Percentiles rank a stretch among this genome's conserved stretches.
These are phyloP conservation scores for Solanum rostratum DNA, from an alignment of 257 asterid genomes.

Conservation along the genomic window DNA sequence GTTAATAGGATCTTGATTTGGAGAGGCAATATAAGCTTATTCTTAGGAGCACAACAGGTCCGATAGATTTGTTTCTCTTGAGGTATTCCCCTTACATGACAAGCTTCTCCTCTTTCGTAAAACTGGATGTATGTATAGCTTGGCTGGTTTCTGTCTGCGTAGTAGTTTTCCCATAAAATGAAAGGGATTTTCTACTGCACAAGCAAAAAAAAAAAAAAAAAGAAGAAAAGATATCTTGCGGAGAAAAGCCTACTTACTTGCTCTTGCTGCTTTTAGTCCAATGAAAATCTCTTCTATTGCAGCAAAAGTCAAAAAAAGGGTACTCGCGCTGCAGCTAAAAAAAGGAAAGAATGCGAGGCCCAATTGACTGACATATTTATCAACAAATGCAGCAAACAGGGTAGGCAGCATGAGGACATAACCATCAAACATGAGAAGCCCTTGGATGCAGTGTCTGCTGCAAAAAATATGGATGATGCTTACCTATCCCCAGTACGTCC, in stretches of 20 bases:
- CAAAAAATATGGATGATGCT: slow-evolving; percentile 7
- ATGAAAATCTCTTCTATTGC: too few relatives aligned
- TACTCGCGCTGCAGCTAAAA: too few relatives aligned
- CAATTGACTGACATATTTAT: neutral
- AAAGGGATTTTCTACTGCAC: neutral
- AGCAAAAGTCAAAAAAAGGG: too few relatives aligned
- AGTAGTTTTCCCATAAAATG: neutral
- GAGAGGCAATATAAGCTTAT: slow-evolving; percentile 36
- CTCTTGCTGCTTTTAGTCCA: too few relatives aligned
- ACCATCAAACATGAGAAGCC: slow-evolving; percentile 24
- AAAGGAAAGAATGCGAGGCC: neutral
- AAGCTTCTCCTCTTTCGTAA: neutral
- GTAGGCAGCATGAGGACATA: slow-evolving; percentile 16
- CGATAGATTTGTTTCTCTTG: slow-evolving; percentile 46
- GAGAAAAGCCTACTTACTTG: too few relatives aligned
- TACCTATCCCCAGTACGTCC: slow-evolving; percentile 4
- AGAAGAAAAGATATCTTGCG: too few relatives aligned
- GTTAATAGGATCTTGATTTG: slow-evolving; percentile 35
- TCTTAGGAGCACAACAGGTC: slow-evolving; percentile 61
- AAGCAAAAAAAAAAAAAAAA: neutral
- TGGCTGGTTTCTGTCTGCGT: neutral
- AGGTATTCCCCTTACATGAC: slow-evolving; percentile 25
- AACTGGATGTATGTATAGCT: neutral
- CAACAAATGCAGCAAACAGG: slow-evolving; percentile 28
- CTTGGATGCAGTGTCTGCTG: slow-evolving; percentile 19